phyloP scores from a whole-genome alignment of 345 rosid genomes.

The Abelmoschus esculentus region DNA sequence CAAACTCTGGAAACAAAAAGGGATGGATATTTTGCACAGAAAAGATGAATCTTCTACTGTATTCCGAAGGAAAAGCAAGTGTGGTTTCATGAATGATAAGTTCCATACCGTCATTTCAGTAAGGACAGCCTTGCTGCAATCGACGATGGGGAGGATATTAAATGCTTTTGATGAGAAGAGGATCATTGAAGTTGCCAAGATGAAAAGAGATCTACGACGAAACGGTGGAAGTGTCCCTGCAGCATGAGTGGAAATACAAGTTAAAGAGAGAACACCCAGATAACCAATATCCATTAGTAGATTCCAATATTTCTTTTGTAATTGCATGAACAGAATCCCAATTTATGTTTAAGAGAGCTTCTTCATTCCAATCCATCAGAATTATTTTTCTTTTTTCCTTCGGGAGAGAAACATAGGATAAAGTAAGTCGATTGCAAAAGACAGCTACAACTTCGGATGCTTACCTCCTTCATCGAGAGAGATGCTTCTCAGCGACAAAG shows the following conservation, averaged over 20 bases:
- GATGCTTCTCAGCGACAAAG: constrained; percentile 71
- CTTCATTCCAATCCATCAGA: too few species aligned
- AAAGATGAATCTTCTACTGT: neutral
- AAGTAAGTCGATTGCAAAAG: neutral
- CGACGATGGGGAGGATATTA: constrained; percentile 49
- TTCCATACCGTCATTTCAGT: constrained; percentile 48
- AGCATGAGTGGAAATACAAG: constrained; percentile 12
- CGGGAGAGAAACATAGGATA: too few species aligned
- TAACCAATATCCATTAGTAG: neutral
- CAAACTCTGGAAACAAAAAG: too few species aligned
- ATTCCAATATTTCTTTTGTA: neutral
- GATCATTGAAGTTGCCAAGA: constrained; percentile 78
- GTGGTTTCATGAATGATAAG: neutral
- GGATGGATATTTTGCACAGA: neutral
- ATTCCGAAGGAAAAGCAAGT: constrained; percentile 1
- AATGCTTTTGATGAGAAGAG: constrained; percentile 73
- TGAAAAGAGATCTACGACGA: constrained; percentile 71
- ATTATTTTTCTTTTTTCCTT: too few species aligned
- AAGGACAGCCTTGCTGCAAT: constrained; percentile 42
- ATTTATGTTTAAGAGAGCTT: too few species aligned
- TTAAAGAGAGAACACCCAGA: constrained; percentile 3
- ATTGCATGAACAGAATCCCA: neutral
- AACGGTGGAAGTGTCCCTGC: constrained; percentile 80
- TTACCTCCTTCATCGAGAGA: constrained; percentile 75
- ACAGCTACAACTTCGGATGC: constrained; percentile 3